Base-by-base conservation (phyloP, 2,329 filamentous ascomycete species). In the Pseudocercospora macadamiae region DNA sequence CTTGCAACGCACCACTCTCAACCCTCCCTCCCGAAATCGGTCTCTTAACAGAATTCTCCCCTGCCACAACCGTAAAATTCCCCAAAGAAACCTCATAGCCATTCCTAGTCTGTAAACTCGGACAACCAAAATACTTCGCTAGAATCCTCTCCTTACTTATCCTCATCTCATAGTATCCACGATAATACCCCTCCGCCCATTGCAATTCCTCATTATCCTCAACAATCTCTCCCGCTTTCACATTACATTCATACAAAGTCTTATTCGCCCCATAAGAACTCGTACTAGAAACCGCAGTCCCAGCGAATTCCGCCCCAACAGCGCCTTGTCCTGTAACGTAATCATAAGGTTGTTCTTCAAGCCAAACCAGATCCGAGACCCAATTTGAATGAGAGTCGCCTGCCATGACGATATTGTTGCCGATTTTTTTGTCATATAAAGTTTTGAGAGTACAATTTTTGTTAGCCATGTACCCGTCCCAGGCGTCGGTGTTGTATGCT, bases 161-260 rank as follows among this genome's bases (percentile, higher is more conserved):
- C 47, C 81, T 78, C 44, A 90, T 75, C 67, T 88, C 82, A 64
- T 85, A 89, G 74, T 91, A 91, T 1, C 88, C 88, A 12, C 88
- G 80, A 71, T 89, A 90, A 68, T 87, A 90, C 4, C 84, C 73
- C 56, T 90, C 88, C 65, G 86, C 83, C 88, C 88, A 91, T 69
- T 88, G 85, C 53, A 91, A 75, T 71, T 88, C 85, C 1, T 76
- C 73, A 70, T 89, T 90, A 19, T 79, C 74, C 28, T 67, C 69
- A 62, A 68, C 53, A 34, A 82, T 73, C 55, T 66, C 67, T 63
- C 75, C 64, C 2, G 79, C 77, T 51, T 75, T 70, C 42, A 75
- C 73, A 59, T 85, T 80, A 3, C 83, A 82, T 0, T 73, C 70
- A 0, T 73, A 74, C 48, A 86, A 76, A 2, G 80, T 79, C 45